phyloP scores from a whole-genome alignment of 345 rosid genomes.

The Reutealis trisperma region DNA sequence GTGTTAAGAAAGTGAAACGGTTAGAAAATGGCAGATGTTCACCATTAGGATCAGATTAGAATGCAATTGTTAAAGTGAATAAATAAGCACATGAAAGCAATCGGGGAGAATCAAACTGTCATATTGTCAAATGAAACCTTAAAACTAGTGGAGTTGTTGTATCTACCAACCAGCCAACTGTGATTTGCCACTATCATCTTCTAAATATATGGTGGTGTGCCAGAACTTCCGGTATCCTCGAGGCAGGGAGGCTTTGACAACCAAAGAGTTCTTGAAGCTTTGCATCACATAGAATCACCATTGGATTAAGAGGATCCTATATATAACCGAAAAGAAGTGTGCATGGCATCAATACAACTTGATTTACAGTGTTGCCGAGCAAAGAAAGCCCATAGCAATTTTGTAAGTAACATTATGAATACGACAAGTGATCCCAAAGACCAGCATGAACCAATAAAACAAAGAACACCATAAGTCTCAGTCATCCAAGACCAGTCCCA shows the following conservation, averaged over 20 bases:
- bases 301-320: slow-evolving; percentile 68
- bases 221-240: slow-evolving; percentile 64
- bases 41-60: too few relatives aligned
- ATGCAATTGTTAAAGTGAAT: not conserved
- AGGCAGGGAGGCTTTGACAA: slow-evolving; percentile 77
- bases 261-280: slow-evolving; percentile 76
- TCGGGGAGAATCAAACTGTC: not conserved
- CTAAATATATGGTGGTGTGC: slow-evolving; percentile 62
- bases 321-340: not conserved
- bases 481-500: too few relatives aligned
- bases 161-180: slow-evolving; percentile 39
- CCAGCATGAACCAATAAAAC: not conserved
- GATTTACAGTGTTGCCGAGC: not conserved
- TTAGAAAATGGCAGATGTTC: not conserved
- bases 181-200: slow-evolving; percentile 40
- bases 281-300: slow-evolving; percentile 72
- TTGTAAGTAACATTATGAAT: not conserved
- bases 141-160: not conserved
- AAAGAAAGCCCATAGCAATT: not conserved
- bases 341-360: not conserved
- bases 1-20: not conserved
- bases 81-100: not conserved
- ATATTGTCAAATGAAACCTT: not conserved
- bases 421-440: not conserved
- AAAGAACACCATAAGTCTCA: not conserved